A percentile compares a stretch with the other conserved stretches of the same genome.
These are phyloP conservation scores for Litchi chinensis DNA, from an alignment of 345 rosid genomes.

Conservation along the genomic window DNA sequence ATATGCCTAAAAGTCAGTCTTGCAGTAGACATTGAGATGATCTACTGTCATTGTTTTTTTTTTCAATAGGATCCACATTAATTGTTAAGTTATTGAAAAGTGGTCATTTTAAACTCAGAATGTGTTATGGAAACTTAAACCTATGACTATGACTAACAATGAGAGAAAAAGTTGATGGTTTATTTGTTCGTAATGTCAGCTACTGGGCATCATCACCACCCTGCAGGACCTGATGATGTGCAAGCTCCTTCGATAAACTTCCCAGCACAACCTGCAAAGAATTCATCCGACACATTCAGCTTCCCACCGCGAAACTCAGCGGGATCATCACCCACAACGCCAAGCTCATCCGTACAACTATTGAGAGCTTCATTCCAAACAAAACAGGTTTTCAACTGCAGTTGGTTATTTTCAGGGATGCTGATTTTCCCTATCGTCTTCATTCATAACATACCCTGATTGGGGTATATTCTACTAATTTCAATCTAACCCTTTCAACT, in stretches of 20 bases:
- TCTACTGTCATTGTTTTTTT: too few species aligned
- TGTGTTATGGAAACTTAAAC: neutral
- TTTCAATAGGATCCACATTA: too few species aligned
- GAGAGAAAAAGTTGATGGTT: neutral
- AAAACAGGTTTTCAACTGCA: conserved; percentile 12
- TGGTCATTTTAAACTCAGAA: too few species aligned
- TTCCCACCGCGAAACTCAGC: conserved; percentile 24
- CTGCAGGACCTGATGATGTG: conserved; percentile 33
- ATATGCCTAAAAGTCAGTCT: too few species aligned
- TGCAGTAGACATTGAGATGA: too few species aligned
- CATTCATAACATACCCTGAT: neutral
- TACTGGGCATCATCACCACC: neutral
- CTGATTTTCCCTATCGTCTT: conserved; percentile 11
- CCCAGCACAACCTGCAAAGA: conserved; percentile 22
- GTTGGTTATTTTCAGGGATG: conserved; percentile 27
- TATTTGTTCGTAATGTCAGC: neutral
- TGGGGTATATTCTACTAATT: neutral
- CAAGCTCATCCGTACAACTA: neutral
- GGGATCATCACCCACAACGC: conserved; percentile 31
- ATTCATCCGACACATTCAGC: conserved; percentile 26
- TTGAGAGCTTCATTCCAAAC: conserved; percentile 21
- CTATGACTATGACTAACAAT: neutral
- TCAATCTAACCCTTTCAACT: neutral
- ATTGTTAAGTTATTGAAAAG: too few species aligned
- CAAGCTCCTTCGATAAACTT: conserved; percentile 20